Evolutionary conservation across 805 yeast genomes (phyloP), one percentile per base, ranked within the genome.

Genomic region (Wickerhamomyces xylosicus): DNA sequence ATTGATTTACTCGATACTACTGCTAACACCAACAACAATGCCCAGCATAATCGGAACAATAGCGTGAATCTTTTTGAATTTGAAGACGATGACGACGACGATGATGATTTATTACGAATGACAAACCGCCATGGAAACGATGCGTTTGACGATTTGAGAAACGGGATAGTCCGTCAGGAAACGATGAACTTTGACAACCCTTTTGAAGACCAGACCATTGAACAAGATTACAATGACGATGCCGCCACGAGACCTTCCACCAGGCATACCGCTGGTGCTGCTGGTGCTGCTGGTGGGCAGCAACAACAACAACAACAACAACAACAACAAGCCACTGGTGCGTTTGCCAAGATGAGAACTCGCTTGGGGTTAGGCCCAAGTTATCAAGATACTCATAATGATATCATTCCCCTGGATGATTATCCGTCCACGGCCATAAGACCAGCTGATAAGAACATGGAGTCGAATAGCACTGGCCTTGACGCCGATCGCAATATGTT

Each of bases 151-250:
- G 41, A 46, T 33, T 36, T 56, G 15, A 48, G 57, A 34, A 39
- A 41, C 5, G 61, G 62, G 2, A 37, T 43, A 11, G 46, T 60
- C 27, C 57, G 56, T 5, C 58, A 63, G 33, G 62, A 62, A 41
- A 56, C 59, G 0, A 51, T 58, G 25, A 57, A 62, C 37, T 50
- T 62, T 11, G 57, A 56, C 20, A 60, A 58, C 20, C 58, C 59
- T 0, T 53, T 52, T 34, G 52, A 50, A 22, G 56, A 54, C 42
- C 56, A 58, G 39, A 55, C 45, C 34, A 54, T 63, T 19, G 66
- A 63, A 35, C 63, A 62, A 42, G 70, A 64, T n/a, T n/a, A n/a
- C n/a, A n/a, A n/a, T 47, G 41, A 56, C 2, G 57, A 46, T n/a
- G 51, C 47, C 5, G 58, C 42, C 35, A 20, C 34, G 5, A 31